Conservation (phyloP, 345 rosid genomes). For the Rhodamnia rubescens region DNA sequence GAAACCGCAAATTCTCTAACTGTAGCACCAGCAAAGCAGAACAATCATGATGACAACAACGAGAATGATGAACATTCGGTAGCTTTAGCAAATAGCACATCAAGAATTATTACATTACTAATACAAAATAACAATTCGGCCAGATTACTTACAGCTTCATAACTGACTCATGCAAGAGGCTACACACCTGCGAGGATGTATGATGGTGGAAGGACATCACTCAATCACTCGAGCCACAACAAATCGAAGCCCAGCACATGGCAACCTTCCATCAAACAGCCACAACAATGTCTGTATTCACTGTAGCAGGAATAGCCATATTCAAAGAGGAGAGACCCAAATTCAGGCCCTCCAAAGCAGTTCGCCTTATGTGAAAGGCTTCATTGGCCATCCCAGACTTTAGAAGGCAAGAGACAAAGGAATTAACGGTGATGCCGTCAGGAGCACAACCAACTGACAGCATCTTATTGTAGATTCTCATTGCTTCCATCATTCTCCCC, state of each 20-base stretch:
- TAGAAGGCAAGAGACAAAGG: slow-evolving; percentile 66
- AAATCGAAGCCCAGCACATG: background rate
- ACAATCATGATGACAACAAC: background rate
- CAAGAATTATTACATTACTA: background rate
- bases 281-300: slow-evolving; percentile 28
- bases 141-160: slow-evolving; percentile 16
- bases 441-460: slow-evolving; percentile 64
- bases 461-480: slow-evolving; percentile 67
- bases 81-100: background rate
- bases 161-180: slow-evolving; percentile 11
- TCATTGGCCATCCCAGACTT: slow-evolving; percentile 90
- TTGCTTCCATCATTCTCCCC: slow-evolving; percentile 81
- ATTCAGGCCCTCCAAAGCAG: slow-evolving; percentile 22
- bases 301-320: slow-evolving; percentile 17
- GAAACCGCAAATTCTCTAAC: background rate
- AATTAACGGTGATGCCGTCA: slow-evolving; percentile 45
- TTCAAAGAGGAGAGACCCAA: slow-evolving; percentile 20
- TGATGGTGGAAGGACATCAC: background rate
- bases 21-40: background rate
- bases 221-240: background rate
- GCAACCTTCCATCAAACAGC: slow-evolving; percentile 36
- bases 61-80: background rate
- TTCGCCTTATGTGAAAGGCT: slow-evolving; percentile 40
- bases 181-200: slow-evolving; percentile 1
- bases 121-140: background rate